Conservation (phyloP, 129 eudicot species). For the Centrapalus pauciflorus region DNA sequence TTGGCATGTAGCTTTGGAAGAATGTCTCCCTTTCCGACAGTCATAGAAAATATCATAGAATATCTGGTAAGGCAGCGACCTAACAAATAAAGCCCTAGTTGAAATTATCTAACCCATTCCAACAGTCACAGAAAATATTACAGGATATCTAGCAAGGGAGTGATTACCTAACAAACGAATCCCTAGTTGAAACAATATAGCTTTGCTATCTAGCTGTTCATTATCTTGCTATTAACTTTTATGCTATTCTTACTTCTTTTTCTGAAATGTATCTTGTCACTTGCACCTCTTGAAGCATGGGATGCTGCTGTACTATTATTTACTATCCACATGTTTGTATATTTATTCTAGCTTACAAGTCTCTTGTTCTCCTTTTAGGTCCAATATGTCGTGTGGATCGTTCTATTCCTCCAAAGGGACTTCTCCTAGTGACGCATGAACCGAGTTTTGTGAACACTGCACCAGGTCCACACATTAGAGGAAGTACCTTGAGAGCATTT, state of each 20-base stretch:
- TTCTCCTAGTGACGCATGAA: constrained; percentile 82
- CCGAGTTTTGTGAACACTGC: constrained; percentile 61
- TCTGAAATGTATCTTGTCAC: background rate
- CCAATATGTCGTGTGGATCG: constrained; percentile 33
- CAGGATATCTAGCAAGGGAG: background rate
- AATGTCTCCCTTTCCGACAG: background rate
- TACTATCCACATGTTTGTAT: background rate
- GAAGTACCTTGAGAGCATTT: constrained; percentile 60
- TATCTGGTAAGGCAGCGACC: too few species aligned
- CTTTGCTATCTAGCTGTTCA: background rate
- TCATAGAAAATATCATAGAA: background rate
- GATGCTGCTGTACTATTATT: too few species aligned
- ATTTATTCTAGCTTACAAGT: background rate
- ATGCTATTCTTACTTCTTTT: background rate
- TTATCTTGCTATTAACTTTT: too few species aligned
- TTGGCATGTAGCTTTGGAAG: background rate
- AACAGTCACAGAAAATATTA: too few species aligned
- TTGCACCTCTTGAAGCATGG: background rate
- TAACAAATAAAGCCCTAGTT: too few species aligned
- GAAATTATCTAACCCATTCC: too few species aligned
- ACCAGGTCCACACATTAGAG: constrained; percentile 86
- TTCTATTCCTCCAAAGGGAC: constrained; percentile 59
- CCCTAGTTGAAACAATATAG: background rate
- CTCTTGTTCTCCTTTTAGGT: constrained; percentile 31
- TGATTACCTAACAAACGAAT: background rate